Conservation (phyloP, 257 asterid species). For the Solanum chilense region DNA sequence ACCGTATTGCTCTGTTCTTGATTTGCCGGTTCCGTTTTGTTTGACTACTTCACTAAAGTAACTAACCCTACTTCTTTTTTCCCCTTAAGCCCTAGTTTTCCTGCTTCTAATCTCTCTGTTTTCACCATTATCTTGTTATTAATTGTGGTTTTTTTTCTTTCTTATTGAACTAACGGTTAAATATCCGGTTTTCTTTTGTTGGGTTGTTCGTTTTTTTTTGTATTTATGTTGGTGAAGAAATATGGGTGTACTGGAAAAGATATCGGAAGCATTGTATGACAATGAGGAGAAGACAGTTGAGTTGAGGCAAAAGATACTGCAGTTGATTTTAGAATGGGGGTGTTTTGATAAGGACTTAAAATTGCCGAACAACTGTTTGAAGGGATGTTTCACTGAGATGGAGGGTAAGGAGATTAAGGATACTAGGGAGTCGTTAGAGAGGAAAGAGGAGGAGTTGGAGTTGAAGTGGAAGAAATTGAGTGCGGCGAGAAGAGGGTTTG, state of each 20-base stretch:
- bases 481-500: not conserved
- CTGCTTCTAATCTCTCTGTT: not conserved
- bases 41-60: not conserved
- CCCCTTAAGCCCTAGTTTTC: not conserved
- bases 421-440: not conserved
- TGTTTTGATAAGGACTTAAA: not conserved
- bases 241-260: not conserved
- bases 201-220: not conserved
- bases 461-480: not conserved
- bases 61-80: not conserved
- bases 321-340: not conserved
- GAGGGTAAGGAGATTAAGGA: not conserved
- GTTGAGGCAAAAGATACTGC: not conserved
- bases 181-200: not conserved
- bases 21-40: not conserved
- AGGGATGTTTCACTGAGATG: not conserved
- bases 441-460: slow-evolving; percentile 1
- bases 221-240: not conserved
- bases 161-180: not conserved
- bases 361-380: not conserved
- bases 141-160: not conserved
- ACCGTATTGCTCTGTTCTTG: not conserved
- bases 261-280: not conserved
- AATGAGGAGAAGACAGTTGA: not conserved
- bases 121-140: not conserved